phyloP scores from a whole-genome alignment of 2,329 filamentous ascomycete genomes.

The Immersiporthe knoxdaviesiana region DNA sequence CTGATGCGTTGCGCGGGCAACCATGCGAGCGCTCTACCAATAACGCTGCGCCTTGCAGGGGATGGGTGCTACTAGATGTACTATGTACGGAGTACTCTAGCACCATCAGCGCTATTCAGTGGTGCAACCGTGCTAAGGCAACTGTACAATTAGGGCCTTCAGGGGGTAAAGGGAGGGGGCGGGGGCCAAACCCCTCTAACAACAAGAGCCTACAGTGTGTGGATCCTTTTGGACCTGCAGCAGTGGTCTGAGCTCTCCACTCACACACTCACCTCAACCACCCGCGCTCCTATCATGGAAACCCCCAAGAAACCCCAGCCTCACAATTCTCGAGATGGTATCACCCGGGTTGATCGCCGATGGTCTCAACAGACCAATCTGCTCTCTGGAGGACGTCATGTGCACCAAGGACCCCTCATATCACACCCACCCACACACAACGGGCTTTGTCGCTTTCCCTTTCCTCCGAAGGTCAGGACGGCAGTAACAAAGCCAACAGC shows the following conservation, averaged over 20 bases:
- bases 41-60: neutral
- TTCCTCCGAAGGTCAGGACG: neutral
- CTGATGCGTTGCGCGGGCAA: constrained; percentile 6
- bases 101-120: neutral
- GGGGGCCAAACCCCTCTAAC: neutral
- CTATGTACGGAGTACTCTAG: too few relatives aligned
- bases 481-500: neutral
- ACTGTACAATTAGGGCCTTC: neutral
- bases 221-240: neutral
- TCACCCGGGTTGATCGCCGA: neutral
- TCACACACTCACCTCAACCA: constrained; percentile 2
- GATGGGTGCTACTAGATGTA: neutral
- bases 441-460: neutral
- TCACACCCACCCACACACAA: neutral
- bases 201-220: neutral
- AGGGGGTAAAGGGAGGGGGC: neutral
- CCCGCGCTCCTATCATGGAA: neutral
- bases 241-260: constrained; percentile 12
- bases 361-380: neutral
- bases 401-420: neutral
- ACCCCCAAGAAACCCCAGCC: constrained; percentile 4
- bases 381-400: neutral
- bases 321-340: constrained; percentile 1
- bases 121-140: neutral
- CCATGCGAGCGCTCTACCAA: neutral